phyloP scores from a whole-genome alignment of 1,284 basidiomycete species.

The Cryptococcus depauperatus region DNA sequence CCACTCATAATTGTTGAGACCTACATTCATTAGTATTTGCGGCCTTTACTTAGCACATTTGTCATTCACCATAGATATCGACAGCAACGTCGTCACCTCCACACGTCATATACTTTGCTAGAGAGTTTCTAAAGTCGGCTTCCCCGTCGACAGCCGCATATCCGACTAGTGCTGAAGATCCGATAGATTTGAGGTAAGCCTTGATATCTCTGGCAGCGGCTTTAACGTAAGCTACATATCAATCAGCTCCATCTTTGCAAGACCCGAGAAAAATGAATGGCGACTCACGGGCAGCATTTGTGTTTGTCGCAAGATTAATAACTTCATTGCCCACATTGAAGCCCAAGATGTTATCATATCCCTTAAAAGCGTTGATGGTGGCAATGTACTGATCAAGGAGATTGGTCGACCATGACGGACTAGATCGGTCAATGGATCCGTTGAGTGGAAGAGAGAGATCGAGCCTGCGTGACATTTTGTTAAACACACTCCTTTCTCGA shows the following conservation, averaged over 20 bases:
- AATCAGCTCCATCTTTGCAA: conserved; percentile 7
- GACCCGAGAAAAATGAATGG: neutral
- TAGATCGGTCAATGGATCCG: conserved; percentile 69
- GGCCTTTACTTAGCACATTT: conserved; percentile 29
- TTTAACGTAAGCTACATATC: conserved; percentile 61
- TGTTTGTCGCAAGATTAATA: conserved; percentile 54
- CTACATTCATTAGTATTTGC: conserved; percentile 14
- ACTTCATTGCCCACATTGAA: conserved; percentile 87
- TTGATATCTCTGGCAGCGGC: conserved; percentile 82
- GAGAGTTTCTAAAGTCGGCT: conserved; percentile 56
- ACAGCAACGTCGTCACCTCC: conserved; percentile 62
- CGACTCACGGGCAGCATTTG: conserved; percentile 53
- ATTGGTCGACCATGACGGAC: conserved; percentile 73
- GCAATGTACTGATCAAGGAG: conserved; percentile 68
- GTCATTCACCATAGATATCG: conserved; percentile 70
- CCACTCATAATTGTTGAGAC: conserved; percentile 54
- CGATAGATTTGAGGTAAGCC: conserved; percentile 67
- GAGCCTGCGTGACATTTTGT: conserved; percentile 44
- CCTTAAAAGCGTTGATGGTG: conserved; percentile 67
- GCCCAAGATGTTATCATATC: conserved; percentile 75
- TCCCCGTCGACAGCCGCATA: conserved; percentile 78
- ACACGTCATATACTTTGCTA: conserved; percentile 76
- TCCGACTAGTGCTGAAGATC: conserved; percentile 62
- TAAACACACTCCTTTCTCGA: neutral
- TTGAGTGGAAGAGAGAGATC: conserved; percentile 77